Base-by-base conservation (phyloP, 2,329 filamentous ascomycete species). In the Colletotrichum salicis region DNA sequence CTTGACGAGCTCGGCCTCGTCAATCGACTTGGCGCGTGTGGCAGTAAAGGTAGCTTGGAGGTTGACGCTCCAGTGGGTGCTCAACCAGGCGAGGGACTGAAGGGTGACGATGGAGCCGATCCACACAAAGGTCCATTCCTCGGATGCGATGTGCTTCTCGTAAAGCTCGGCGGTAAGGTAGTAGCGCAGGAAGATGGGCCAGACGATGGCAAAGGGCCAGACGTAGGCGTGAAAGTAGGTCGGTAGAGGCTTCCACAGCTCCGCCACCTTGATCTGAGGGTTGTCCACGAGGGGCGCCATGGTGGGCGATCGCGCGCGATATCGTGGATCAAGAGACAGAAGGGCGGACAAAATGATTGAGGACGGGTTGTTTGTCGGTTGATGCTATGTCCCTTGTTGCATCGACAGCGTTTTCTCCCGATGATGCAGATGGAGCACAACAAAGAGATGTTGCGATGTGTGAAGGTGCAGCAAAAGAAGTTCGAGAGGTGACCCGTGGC, bases 111-210 rank as follows among this genome's bases (percentile, higher is more conserved):
- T 98, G 76, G 91, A 88, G 78, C 93, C 96, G 75, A 93, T 90
- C 91, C 94, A 99, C 74, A 99, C 94, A 80, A 97, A 97, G 1
- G 97, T 98, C 96, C 96, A 99, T 87, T 99, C 96, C 77, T 93
- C 91, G n/a, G 93, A 95, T 77, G 93, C 90, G 75, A 99, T 97
- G 85, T 98, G 92, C 80, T 92, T 92, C 76, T 97, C 93, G 83
- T 99, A 99, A 76, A 94, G 91, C 65, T 94, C 92, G 73, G 91
- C 87, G 27, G 91, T 93, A 65, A 97, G 90, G 82, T 97, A 98
- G 82, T 95, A 91, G 81, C 93, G 90, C 75, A 97, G 89, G 83
- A 98, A 98, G 77, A 93, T 85, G 64, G 97, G 96, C 95, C 97
- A 99, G 78, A 95, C 86, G 76, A 98, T 91, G 72, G 92, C 86